phyloP scores from a whole-genome alignment of 805 yeast genomes.

The Kodamaea lidongshanica region DNA sequence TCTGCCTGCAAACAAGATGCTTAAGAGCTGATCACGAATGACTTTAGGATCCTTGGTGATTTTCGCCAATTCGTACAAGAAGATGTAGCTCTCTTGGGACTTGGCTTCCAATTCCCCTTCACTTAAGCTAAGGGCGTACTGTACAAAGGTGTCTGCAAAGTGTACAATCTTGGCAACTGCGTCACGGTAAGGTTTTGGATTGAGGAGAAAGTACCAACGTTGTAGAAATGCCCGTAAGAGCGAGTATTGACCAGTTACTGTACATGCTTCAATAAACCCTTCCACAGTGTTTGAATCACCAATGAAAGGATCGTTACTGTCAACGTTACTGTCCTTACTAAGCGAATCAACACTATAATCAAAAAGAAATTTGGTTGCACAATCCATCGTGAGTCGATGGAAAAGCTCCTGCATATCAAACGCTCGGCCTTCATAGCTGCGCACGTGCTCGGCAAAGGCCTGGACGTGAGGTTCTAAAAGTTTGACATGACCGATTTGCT shows the following conservation, averaged over 20 bases:
- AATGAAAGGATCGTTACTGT: constrained; percentile 6
- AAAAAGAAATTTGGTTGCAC: constrained; percentile 33
- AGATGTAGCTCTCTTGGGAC: constrained; percentile 13
- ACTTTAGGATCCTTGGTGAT: constrained; percentile 29
- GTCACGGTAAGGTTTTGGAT: constrained; percentile 11
- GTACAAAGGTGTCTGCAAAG: constrained; percentile 12
- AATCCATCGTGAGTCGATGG: constrained; percentile 28
- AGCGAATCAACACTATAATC: constrained; percentile 28
- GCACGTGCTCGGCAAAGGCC: constrained; percentile 8
- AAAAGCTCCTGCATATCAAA: constrained; percentile 26
- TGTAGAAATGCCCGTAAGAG: constrained; percentile 13
- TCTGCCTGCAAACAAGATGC: constrained; percentile 37
- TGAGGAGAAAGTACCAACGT: constrained; percentile 11
- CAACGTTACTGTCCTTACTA: constrained; percentile 16
- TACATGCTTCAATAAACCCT: constrained; percentile 1
- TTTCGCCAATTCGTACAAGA: constrained; percentile 17
- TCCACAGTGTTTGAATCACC: too few species aligned
- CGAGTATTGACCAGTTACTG: constrained; percentile 11
- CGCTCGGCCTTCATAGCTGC: background rate
- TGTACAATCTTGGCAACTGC: constrained; percentile 10
- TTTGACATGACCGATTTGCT: constrained; percentile 12
- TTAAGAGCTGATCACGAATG: constrained; percentile 33
- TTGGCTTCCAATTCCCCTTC: constrained; percentile 12
- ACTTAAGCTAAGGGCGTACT: constrained; percentile 12
- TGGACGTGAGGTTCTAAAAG: constrained; percentile 12